Percentiles rank a stretch among this genome's conserved stretches.
phyloP scores from a whole-genome alignment of 1,139 yeast genomes.

The Kodamaea fungicola region DNA sequence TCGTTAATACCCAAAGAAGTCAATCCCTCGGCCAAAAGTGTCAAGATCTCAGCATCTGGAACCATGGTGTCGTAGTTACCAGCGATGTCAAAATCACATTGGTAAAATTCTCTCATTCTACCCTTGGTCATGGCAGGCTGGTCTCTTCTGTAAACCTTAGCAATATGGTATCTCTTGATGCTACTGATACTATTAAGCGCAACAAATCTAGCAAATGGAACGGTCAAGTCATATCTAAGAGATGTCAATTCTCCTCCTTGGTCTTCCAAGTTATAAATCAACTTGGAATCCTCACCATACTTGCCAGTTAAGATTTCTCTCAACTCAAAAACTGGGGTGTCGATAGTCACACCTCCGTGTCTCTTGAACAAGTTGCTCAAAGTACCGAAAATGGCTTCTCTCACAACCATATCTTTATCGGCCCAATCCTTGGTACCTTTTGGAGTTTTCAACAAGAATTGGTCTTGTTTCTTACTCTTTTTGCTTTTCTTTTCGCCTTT shows the following conservation, averaged over 20 bases:
- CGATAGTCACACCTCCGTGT: constrained; percentile 97
- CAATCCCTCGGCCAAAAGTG: constrained; percentile 80
- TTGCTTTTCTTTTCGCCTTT: constrained; percentile 15
- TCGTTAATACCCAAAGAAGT: constrained; percentile 79
- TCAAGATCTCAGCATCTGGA: constrained; percentile 88
- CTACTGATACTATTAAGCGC: constrained; percentile 89
- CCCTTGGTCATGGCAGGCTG: constrained; percentile 99
- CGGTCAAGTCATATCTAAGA: constrained; percentile 91
- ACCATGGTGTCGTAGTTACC: constrained; percentile 92
- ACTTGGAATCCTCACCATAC: constrained; percentile 96
- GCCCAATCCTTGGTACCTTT: constrained; percentile 99
- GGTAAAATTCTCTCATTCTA: constrained; percentile 98
- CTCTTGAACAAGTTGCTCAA: constrained; percentile 76
- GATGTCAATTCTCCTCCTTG: constrained; percentile 98
- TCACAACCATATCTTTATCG: constrained; percentile 92
- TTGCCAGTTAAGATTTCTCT: constrained; percentile 94
- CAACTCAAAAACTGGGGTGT: constrained; percentile 94
- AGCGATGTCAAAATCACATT: constrained; percentile 96
- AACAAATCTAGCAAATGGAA: constrained; percentile 94
- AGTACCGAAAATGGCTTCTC: constrained; percentile 79
- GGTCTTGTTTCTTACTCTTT: constrained; percentile 33
- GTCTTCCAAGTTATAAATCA: constrained; percentile 92
- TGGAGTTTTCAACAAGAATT: constrained; percentile 82
- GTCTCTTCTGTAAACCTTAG: constrained; percentile 96
- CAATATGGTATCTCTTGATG: constrained; percentile 93